Evolutionary conservation across 2,329 filamentous ascomycete genomes (phyloP), one percentile per base, ranked within the genome.

Genomic region (Ceratocystis cacaofunesta): DNA sequence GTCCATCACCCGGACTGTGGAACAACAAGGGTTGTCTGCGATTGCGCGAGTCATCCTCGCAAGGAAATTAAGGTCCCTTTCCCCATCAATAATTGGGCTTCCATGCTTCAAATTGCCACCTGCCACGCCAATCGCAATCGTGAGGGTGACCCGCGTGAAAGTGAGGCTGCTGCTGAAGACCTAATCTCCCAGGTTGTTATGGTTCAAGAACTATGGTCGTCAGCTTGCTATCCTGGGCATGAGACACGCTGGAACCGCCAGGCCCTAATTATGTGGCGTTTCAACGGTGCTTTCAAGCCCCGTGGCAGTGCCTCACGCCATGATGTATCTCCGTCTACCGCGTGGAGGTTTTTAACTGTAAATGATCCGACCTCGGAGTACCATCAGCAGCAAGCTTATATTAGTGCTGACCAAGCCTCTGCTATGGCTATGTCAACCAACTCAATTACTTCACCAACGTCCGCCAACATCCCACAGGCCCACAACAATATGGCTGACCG

Each of bases 201-300:
- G 84, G 83, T 85, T 72, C 84, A 87, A 72, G 84, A 86, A 75
- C 78, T 86, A 44, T 85, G 80, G 78, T 85, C 82, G 2, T 75
- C 75, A 68, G 73, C 80, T 3, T 78, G 78, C 5, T 76, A 78
- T 66, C 75, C 74, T 17, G 72, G 71, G 58, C 62, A 64, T 65
- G 66, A 43, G 55, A 55, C 70, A 63, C 72, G 75, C 69, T 86
- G 82, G 81, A 79, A 76, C 8, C 79, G 82, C n/a, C 80, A 83
- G 62, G 79, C 78, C 43, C 79, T 86, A 66, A 77, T 87, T 65
- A 77, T 86, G 46, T 87, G 84, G 84, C 83, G 82, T 1, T 87
- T 87, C 72, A 77, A 76, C 71, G 76, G 75, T 10, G 76, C 78
- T 73, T 74, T 82, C 78, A 69, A 77, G 75, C 82, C 65, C 41